Base-by-base conservation (phyloP, 1,284 basidiomycete genomes). In the Porodaedalea pini region DNA sequence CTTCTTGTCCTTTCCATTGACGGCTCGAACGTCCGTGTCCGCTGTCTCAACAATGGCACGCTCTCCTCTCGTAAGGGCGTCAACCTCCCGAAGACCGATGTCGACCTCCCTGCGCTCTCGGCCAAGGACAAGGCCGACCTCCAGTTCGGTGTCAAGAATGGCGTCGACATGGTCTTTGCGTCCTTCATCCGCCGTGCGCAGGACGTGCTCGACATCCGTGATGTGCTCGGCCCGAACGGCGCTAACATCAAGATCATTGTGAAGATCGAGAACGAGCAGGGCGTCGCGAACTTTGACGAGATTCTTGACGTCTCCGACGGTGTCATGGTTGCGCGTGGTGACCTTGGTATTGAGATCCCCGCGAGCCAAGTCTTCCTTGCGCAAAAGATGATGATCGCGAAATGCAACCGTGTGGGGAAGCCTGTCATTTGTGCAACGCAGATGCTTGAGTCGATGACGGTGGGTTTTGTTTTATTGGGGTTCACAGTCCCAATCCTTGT, bases 311-410 rank as follows among this genome's bases (percentile, higher is more conserved):
- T 90, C 74, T 84, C 90, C 32, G 94, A 98, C 70, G 94, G 94
- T 78, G 94, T 98, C 68, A 98, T 98, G 95, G 94, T 98, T 61
- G 95, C 95, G 63, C 92, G 95, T 78, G 94, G 95, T 75, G 95
- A 98, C 72, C 82, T 98, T 55, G 95, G 95, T 75, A 98, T 98
- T 67, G 95, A 98, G 77, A 98, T 98, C 66, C 97, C 97, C 25
- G 94, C 95, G 45, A 92, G 88, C 68, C 95, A 98, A 71, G 95
- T 98, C 50, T 98, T 98, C 81, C 80, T 97, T 69, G 95, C 95
- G 21, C 95, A 98, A 73, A 98, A 98, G 79, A 98, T 98, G 95
- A 98, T 98, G 94, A 98, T 98, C 67, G 85, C 94, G 63, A 98
- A 98, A 78, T 97, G 94, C 78, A 97, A 96, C 79, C 88, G 94